A percentile compares a stretch with the other conserved stretches of the same genome.
phyloP scores from a whole-genome alignment of 1,284 basidiomycete species.

The Trichosporon faecale region DNA sequence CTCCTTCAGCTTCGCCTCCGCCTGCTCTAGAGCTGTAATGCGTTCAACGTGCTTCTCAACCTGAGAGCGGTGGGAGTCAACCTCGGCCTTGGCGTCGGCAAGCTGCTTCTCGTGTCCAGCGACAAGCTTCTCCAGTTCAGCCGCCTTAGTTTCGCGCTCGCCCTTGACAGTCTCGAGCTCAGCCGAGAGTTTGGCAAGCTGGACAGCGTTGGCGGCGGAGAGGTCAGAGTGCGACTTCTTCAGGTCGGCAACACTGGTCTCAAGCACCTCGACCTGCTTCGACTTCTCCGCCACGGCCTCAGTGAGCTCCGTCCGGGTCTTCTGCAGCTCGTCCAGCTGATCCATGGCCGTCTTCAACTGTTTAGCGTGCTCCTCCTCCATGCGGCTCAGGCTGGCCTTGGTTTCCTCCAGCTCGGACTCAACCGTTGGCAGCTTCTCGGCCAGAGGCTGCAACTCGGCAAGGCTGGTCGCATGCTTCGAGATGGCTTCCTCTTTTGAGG shows the following conservation, averaged over 20 bases:
- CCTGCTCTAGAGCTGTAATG: slow-evolving; percentile 16
- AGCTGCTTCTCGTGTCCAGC: slow-evolving; percentile 16
- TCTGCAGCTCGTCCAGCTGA: slow-evolving; percentile 32
- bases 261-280: slow-evolving; percentile 38
- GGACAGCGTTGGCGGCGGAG: slow-evolving; percentile 33
- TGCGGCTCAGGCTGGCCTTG: slow-evolving; percentile 19
- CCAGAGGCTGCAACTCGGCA: slow-evolving; percentile 11
- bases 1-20: slow-evolving; percentile 13
- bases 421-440: slow-evolving; percentile 18
- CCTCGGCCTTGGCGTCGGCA: slow-evolving; percentile 12
- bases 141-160: slow-evolving; percentile 9
- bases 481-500: slow-evolving; percentile 35
- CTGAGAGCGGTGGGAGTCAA: neutral
- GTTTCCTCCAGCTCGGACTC: slow-evolving; percentile 20
- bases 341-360: slow-evolving; percentile 25
- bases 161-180: slow-evolving; percentile 14
- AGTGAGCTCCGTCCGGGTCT: slow-evolving; percentile 33
- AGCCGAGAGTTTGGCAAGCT: slow-evolving; percentile 27
- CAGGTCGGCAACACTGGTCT: slow-evolving; percentile 38
- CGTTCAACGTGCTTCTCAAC: slow-evolving; percentile 9
- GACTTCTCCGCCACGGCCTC: slow-evolving; percentile 31
- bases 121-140: slow-evolving; percentile 5
- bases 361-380: slow-evolving; percentile 25
- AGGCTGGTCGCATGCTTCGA: slow-evolving; percentile 21
- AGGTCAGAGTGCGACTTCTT: slow-evolving; percentile 40